Base-by-base conservation (phyloP, 306 rosid species). In the Biancaea sappan region DNA sequence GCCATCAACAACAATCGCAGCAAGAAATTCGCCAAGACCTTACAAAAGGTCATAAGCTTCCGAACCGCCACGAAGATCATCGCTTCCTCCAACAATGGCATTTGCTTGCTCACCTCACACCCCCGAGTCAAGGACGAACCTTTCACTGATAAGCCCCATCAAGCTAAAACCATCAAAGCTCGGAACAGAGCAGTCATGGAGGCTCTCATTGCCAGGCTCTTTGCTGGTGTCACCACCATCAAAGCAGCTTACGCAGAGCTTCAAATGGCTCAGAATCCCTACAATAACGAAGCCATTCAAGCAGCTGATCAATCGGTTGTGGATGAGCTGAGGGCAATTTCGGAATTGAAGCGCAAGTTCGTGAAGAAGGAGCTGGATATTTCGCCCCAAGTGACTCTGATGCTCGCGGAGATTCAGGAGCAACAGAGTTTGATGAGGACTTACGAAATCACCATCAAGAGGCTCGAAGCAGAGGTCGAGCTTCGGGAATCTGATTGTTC, bases 341-440 rank as follows among this genome's bases (percentile, higher is more conserved):
- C 99, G 0, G 97, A 90, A 25, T 67, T 94, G 46, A 94, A 94
- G 47, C 80, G 90, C 0, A 84, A 89, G 69, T 92, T 88, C 70
- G 28, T 92, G 18, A 91, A 84, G 35, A 89, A 81, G 62, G 92
- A 94, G 14, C 90, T 94, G 31, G 88, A 92, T 80, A 83, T 94
- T 60, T 94, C 99, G 0, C 99, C 99, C 0, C 99, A 94, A 25
- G 87, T 94, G 1, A 94, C 97, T 10, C 40, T 92, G 1, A 91
- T 94, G 95, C 96, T 94, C 0, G 88, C 99, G 0, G 97, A 94
- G 92, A 90, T 94, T 88, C 99, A 92, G 34, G 99, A 94, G 50
- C 99, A 94, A 24, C 99, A 94, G 65, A 81, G 89, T 37, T 47
- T 90, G 32, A 94, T 90, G 96, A 92, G 86, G 72, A 94, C 99